Evolutionary conservation across 2,329 filamentous ascomycete genomes (phyloP), one percentile per base, ranked within the genome.

Genomic region (Microdochium nivale): DNA sequence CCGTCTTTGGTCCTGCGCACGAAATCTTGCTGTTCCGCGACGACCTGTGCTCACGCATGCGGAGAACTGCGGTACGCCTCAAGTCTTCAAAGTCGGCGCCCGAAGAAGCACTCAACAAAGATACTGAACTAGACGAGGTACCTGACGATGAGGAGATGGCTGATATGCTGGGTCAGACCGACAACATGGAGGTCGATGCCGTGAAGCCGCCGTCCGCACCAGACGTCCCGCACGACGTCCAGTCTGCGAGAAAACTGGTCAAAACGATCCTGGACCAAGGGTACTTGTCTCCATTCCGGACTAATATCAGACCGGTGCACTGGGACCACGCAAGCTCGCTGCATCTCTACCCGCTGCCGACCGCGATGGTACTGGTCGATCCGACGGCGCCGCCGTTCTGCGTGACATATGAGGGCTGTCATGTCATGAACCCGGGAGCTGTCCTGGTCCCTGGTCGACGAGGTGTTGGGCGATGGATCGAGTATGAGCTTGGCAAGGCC

Each of bases 181-280:
- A 66, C 40, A 56, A 56, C 30, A 78, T 79, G 73, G 74, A 79
- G 44, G 59, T 77, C 21, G 74, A 78, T 53, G 49, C 57, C 5
- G 55, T 61, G 19, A 58, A 37, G 51, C 55, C 49, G 27, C 54
- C 47, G 53, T 53, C 52, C 52, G 76, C 55, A 58, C 56, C 32
- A 13, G 58, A 53, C 30, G 52, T 77, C 30, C 67, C 74, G 14
- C 70, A 78, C 54, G 79, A 83, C 55, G 62, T 79, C 21, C 76
- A 75, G 51, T 76, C 80, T 7, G 86, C 87, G 8, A 80, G 86
- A 53, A 87, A 88, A 59, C 78, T 97, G 1, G 90, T 95, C 61
- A 95, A 96, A 65, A 96, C 92, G 0, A 67, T 99, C 10, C 78
- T 99, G 8, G 91, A 96, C 59, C 94, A 99, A 70, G 89, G 89